phyloP scores from a whole-genome alignment of 164 flowering plant genomes.

The Amborella trichopoda region DNA sequence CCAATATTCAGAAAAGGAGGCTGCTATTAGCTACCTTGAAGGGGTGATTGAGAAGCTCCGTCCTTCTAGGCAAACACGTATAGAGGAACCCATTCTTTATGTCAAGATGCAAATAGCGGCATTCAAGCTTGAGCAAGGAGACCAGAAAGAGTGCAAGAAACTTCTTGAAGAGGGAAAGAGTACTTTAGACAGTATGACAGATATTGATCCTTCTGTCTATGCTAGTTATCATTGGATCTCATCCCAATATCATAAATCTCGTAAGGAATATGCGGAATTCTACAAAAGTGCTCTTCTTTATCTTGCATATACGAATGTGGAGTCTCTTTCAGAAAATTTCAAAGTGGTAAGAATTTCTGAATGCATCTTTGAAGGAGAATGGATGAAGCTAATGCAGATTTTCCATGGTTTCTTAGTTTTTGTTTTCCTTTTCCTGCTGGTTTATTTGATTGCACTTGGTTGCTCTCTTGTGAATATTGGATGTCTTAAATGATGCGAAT shows the following conservation, averaged over 20 bases:
- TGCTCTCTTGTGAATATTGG: too few relatives aligned
- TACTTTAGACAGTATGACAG: constrained; percentile 91
- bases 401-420: background rate
- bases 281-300: constrained; percentile 85
- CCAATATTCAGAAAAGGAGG: constrained; percentile 74
- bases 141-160: constrained; percentile 80
- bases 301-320: constrained; percentile 92
- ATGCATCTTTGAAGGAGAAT: background rate
- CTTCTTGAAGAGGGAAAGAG: constrained; percentile 82
- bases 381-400: background rate
- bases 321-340: constrained; percentile 82
- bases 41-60: constrained; percentile 76
- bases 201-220: constrained; percentile 96
- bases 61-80: constrained; percentile 57
- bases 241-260: constrained; percentile 66
- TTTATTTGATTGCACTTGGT: constrained; percentile 1
- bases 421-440: background rate
- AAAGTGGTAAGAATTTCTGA: constrained; percentile 54
- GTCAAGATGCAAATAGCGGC: constrained; percentile 83
- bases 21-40: constrained; percentile 76
- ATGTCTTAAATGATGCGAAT: too few relatives aligned
- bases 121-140: constrained; percentile 59
- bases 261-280: constrained; percentile 83
- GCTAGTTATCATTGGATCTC: constrained; percentile 90
- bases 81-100: constrained; percentile 80